A percentile compares a stretch with the other conserved stretches of the same genome.
Conservation (phyloP, 2,329 filamentous ascomycete species). For the Tolypocladium paradoxum region DNA sequence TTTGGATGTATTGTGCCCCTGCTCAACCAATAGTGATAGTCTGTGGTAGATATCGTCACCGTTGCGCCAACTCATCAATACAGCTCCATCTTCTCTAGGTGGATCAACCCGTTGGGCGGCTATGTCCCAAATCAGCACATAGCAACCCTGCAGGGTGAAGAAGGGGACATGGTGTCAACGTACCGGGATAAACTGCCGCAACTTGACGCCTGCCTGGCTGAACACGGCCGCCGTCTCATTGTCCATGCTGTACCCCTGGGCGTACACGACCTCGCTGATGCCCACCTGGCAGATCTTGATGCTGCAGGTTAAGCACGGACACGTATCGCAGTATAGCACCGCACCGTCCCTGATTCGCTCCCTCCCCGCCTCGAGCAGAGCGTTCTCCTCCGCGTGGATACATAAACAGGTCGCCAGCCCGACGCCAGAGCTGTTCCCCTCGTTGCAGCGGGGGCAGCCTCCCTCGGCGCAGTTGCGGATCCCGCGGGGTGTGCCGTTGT, state of each 20-base stretch:
- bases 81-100: constrained; percentile 43
- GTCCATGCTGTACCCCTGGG: constrained; percentile 91
- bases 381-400: constrained; percentile 97
- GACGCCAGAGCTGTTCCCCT: constrained; percentile 56
- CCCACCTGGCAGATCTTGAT: constrained; percentile 98
- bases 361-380: constrained; percentile 82
- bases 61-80: constrained; percentile 11
- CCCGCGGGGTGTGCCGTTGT: constrained; percentile 92
- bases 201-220: constrained; percentile 66
- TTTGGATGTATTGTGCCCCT: background rate
- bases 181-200: constrained; percentile 83
- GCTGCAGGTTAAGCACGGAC: constrained; percentile 92
- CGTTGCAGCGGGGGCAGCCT: constrained; percentile 82
- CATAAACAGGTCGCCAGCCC: constrained; percentile 82
- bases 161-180: constrained; percentile 21
- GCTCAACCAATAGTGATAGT: background rate
- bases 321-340: constrained; percentile 90
- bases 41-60: background rate
- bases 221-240: constrained; percentile 73
- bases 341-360: constrained; percentile 77
- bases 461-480: constrained; percentile 86
- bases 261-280: constrained; percentile 91
- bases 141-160: background rate
- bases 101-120: constrained; percentile 55
- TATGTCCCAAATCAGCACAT: constrained; percentile 20